phyloP scores from a whole-genome alignment of 106 monocot genomes.

The Platanthera zijinensis region DNA sequence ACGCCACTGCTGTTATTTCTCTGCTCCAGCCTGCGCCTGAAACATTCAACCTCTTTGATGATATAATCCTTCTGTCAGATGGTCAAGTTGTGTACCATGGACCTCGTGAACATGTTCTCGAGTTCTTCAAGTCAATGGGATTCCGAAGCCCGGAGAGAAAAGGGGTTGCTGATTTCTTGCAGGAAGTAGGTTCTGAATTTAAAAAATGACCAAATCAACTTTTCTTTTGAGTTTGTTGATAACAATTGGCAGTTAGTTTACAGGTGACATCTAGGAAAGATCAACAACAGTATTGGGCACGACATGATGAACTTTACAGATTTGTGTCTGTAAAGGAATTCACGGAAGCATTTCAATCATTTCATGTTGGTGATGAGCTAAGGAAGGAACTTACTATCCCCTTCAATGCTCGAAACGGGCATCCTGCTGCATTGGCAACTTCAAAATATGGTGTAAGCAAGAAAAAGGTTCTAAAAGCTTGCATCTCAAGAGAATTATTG shows the following conservation, averaged over 20 bases:
- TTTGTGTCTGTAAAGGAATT: conserved; percentile 29
- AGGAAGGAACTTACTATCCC: conserved; percentile 21
- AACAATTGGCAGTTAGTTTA: neutral
- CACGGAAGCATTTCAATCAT: conserved; percentile 25
- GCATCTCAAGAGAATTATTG: conserved; percentile 24
- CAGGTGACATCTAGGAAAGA: conserved; percentile 51
- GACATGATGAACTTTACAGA: conserved; percentile 19
- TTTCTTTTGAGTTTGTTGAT: neutral
- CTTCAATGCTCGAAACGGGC: conserved; percentile 32
- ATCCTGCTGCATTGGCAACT: conserved; percentile 41
- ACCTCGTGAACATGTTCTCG: conserved; percentile 33
- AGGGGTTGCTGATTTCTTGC: conserved; percentile 49
- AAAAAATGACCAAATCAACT: neutral
- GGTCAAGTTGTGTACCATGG: conserved; percentile 46
- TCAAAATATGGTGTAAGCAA: conserved; percentile 33
- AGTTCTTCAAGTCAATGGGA: conserved; percentile 44
- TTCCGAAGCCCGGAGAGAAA: conserved; percentile 54
- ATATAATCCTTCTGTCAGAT: conserved; percentile 50
- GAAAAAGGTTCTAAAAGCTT: conserved; percentile 29
- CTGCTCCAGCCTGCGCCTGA: conserved; percentile 50
- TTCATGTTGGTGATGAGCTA: conserved; percentile 30
- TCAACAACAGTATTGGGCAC: conserved; percentile 46
- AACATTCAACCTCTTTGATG: conserved; percentile 46
- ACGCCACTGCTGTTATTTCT: conserved; percentile 35
- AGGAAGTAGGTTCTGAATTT: conserved; percentile 22